Conservation (phyloP, 2,329 filamentous ascomycete species). For the Trichophyton schoenleinii region DNA sequence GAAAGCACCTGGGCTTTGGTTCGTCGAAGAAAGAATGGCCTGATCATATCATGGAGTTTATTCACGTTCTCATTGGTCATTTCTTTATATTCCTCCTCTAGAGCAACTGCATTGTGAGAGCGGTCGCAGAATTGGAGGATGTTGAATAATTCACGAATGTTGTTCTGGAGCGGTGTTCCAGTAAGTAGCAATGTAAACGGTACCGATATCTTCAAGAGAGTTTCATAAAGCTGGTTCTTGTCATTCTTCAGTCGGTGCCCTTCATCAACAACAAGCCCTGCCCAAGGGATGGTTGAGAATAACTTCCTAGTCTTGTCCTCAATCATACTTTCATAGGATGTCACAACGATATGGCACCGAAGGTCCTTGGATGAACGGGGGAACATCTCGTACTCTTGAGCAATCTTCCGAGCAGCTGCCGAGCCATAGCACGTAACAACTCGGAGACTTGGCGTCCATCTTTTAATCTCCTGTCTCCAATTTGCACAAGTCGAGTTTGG, state of each 20-base stretch:
- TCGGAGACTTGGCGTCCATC: constrained; percentile 73
- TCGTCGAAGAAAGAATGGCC: constrained; percentile 57
- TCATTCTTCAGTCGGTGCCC: constrained; percentile 94
- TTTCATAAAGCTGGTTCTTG: constrained; percentile 64
- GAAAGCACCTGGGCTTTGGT: constrained; percentile 86
- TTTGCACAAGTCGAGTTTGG: constrained; percentile 95
- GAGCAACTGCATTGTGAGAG: constrained; percentile 51
- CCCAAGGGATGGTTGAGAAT: constrained; percentile 66
- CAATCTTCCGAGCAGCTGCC: constrained; percentile 58
- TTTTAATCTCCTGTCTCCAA: constrained; percentile 91
- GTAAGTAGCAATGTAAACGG: constrained; percentile 80
- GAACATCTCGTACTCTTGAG: constrained; percentile 76
- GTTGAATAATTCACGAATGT: constrained; percentile 88
- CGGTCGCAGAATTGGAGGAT: constrained; percentile 87
- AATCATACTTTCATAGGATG: constrained; percentile 81
- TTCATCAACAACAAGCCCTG: constrained; percentile 82
- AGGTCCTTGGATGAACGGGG: constrained; percentile 50
- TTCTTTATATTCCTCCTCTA: constrained; percentile 66
- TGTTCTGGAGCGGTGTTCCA: constrained; percentile 70
- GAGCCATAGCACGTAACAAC: constrained; percentile 91
- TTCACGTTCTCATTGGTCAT: constrained; percentile 71
- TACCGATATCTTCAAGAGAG: constrained; percentile 59
- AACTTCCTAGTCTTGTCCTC: constrained; percentile 55
- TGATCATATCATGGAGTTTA: constrained; percentile 70
- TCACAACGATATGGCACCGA: constrained; percentile 81